A percentile compares a stretch with the other conserved stretches of the same genome.
phyloP scores from a whole-genome alignment of 768 basidiomycete species.

The Pleurotus platypus region DNA sequence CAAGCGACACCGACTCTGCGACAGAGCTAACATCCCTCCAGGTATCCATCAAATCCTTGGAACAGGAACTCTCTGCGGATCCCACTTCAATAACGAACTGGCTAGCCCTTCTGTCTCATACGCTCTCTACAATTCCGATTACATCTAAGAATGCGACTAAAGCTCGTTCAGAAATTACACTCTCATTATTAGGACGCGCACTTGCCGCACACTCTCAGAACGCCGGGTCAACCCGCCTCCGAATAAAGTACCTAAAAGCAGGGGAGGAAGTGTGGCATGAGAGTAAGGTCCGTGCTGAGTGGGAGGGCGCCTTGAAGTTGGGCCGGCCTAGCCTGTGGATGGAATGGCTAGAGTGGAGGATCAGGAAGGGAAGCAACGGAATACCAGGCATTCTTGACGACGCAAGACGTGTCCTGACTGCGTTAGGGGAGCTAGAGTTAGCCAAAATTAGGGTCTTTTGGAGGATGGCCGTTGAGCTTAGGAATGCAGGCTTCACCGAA shows the following conservation, averaged over 20 bases:
- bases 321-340: slow-evolving; percentile 63
- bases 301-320: slow-evolving; percentile 61
- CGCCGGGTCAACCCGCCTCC: slow-evolving; percentile 42
- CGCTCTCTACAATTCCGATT: slow-evolving; percentile 57
- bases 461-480: slow-evolving; percentile 60
- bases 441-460: slow-evolving; percentile 63
- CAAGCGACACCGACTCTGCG: slow-evolving; percentile 15
- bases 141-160: slow-evolving; percentile 66
- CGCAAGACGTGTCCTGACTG: slow-evolving; percentile 41
- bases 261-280: slow-evolving; percentile 72
- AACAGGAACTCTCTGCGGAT: slow-evolving; percentile 46
- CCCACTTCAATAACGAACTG: slow-evolving; percentile 57
- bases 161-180: slow-evolving; percentile 66
- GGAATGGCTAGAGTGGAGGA: slow-evolving; percentile 79
- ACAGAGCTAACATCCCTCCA: slow-evolving; percentile 52
- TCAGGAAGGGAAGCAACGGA: slow-evolving; percentile 42
- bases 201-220: slow-evolving; percentile 53
- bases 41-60: slow-evolving; percentile 53
- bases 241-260: slow-evolving; percentile 63
- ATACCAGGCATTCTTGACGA: slow-evolving; percentile 53
- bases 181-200: slow-evolving; percentile 67
- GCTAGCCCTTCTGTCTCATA: slow-evolving; percentile 61
- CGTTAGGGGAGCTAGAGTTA: slow-evolving; percentile 35
- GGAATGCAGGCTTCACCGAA: slow-evolving; percentile 71
- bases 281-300: slow-evolving; percentile 53